phyloP scores from a whole-genome alignment of 148 eudicot species.

The Simmondsia chinensis region DNA sequence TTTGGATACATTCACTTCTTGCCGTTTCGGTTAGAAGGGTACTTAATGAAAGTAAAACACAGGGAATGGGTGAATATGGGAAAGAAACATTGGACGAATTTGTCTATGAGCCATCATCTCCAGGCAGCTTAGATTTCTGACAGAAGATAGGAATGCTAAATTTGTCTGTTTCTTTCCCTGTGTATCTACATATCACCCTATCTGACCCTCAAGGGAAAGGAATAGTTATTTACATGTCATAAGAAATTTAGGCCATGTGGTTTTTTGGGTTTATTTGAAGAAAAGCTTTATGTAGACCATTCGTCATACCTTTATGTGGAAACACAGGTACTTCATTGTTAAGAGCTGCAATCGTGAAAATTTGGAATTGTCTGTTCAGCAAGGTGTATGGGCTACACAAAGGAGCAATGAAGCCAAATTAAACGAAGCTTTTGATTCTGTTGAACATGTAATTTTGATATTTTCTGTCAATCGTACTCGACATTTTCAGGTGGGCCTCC shows the following conservation, averaged over 20 bases:
- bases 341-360: slow-evolving; percentile 98
- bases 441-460: slow-evolving; percentile 84
- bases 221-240: not conserved
- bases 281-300: slow-evolving; percentile 4
- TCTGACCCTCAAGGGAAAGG: too few relatives aligned
- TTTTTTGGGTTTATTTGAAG: too few relatives aligned
- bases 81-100: too few relatives aligned
- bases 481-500: slow-evolving; percentile 79
- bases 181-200: too few relatives aligned
- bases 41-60: too few relatives aligned
- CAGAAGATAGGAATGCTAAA: not conserved
- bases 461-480: slow-evolving; percentile 96
- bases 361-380: slow-evolving; percentile 90
- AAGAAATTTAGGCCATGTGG: too few relatives aligned
- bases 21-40: too few relatives aligned
- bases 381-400: slow-evolving; percentile 99
- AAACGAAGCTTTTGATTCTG: slow-evolving; percentile 96
- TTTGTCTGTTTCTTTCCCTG: slow-evolving; percentile 4
- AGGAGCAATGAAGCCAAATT: slow-evolving; percentile 97
- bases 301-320: slow-evolving; percentile 14
- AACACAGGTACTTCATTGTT: slow-evolving; percentile 86
- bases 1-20: too few relatives aligned
- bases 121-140: not conserved
- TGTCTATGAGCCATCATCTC: too few relatives aligned
- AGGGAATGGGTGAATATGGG: too few relatives aligned